Evolutionary conservation across 2,329 filamentous ascomycete genomes (phyloP).

Genomic region (Talaromyces albobiverticillius): DNA sequence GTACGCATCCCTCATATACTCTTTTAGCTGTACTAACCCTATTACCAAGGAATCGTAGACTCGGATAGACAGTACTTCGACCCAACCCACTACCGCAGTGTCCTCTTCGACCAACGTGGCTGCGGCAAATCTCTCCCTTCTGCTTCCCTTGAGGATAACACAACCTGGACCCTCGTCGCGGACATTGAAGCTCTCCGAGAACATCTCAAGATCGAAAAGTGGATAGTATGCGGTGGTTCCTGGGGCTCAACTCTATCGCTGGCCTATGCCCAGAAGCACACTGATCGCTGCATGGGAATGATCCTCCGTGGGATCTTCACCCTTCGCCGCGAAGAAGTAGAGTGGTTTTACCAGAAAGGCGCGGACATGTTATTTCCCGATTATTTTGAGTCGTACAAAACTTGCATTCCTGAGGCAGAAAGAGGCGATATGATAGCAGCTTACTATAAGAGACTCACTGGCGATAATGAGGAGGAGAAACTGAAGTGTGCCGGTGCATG

Average conservation of each 20-base stretch:
- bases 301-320: slow-evolving; percentile 45
- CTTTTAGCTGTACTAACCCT: background rate
- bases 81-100: slow-evolving; percentile 42
- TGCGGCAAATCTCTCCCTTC: slow-evolving; percentile 43
- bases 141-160: slow-evolving; percentile 43
- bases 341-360: slow-evolving; percentile 1
- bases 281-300: slow-evolving; percentile 36
- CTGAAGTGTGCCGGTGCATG: background rate
- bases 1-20: slow-evolving; percentile 24
- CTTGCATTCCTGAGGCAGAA: background rate
- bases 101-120: slow-evolving; percentile 50
- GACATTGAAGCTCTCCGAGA: slow-evolving; percentile 44
- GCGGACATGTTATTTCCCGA: background rate
- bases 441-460: slow-evolving; percentile 6
- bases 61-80: slow-evolving; percentile 37
- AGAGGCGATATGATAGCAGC: slow-evolving; percentile 1
- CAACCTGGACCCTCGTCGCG: slow-evolving; percentile 42
- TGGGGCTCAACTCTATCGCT: slow-evolving; percentile 48
- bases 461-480: slow-evolving; percentile 1
- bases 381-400: background rate
- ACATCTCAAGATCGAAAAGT: slow-evolving; percentile 42
- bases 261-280: slow-evolving; percentile 44
- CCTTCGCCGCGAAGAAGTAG: background rate
- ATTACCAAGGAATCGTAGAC: background rate
- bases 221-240: slow-evolving; percentile 48